These are phyloP conservation scores for Carex sylvatica DNA, from an alignment of 202 grass and related monocot genomes.

Conservation along the genomic window DNA sequence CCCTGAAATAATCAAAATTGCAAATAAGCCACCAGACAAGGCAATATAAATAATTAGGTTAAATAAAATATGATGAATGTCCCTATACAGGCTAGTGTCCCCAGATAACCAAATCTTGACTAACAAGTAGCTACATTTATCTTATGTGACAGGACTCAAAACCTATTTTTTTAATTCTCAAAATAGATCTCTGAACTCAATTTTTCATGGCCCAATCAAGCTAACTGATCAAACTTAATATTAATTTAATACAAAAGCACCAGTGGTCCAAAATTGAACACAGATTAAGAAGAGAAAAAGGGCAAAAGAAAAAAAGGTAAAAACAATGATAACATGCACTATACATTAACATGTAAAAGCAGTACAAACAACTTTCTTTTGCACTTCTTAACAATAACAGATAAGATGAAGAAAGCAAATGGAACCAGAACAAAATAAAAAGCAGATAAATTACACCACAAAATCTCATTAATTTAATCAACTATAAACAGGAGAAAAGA, in stretches of 20 bases:
- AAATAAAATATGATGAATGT: not conserved
- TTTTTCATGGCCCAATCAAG: not conserved
- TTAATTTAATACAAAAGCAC: not conserved
- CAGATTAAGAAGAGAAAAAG: not conserved
- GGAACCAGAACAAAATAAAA: not conserved
- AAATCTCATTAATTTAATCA: not conserved
- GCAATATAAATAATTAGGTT: not conserved
- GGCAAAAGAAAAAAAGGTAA: not conserved
- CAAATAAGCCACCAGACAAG: conserved; percentile 17
- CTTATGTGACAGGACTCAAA: not conserved
- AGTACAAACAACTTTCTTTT: not conserved
- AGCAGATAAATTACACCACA: not conserved
- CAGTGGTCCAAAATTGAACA: conserved; percentile 9
- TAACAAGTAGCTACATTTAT: not conserved
- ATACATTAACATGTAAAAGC: conserved; percentile 6
- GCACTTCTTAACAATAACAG: not conserved
- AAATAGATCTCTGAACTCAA: not conserved
- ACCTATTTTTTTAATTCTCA: not conserved
- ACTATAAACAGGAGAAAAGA: not conserved
- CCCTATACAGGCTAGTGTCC: not conserved
- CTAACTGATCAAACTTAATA: not conserved
- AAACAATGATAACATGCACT: conserved; percentile 17
- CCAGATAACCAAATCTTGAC: not conserved
- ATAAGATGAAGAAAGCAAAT: not conserved
- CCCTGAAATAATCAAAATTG: conserved; percentile 52